Base-by-base conservation (phyloP, 2,329 filamentous ascomycete species). In the Fusarium euwallaceae region DNA sequence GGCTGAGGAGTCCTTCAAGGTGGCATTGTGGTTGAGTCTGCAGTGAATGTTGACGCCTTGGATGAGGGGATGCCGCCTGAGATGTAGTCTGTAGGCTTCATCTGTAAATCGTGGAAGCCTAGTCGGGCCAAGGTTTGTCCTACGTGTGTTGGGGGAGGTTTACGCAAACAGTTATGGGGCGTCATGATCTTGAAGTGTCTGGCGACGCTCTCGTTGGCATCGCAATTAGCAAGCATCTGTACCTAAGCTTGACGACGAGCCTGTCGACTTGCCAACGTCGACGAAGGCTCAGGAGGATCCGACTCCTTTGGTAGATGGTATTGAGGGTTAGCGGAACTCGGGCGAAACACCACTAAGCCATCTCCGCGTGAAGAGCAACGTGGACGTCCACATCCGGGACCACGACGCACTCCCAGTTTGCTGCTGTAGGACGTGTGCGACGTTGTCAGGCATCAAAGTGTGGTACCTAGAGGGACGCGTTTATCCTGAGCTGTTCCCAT, bases 281-380 rank as follows among this genome's bases (percentile, higher is more conserved):
- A 62, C 64, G 27, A 66, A 71, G 12, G 64, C 66, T 8, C n/a
- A 71, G 16, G 58, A 64, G 20, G 76, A 74, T 20, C 8, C 32
- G 32, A 53, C 34, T 39, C 61, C 61, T 9, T 12, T 63, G 22
- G 61, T 22, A 32, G 41, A 53, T 16, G 17, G 43, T 8, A 63
- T 17, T n/a, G 22, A 39, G 32, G 45, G 34, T 39, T 53, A 53
- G 43, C 22, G 20, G 22, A 63, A 39, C 61, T 53, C 45, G 43
- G 45, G 43, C 20, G 45, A n/a, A 29, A 53, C 16, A 34, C 22
- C 22, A 17, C 20, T 29, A 11, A 34, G 34, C 16, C 34, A 53
- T n/a, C 45, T 45, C 12, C 32, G 32, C 22, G 22, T 11, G 22
- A 29, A 39, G 61, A 53, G 27, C 22, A 63, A 53, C 29, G 4